Conservation (phyloP, 306 rosid species). For the Alnus glutinosa region DNA sequence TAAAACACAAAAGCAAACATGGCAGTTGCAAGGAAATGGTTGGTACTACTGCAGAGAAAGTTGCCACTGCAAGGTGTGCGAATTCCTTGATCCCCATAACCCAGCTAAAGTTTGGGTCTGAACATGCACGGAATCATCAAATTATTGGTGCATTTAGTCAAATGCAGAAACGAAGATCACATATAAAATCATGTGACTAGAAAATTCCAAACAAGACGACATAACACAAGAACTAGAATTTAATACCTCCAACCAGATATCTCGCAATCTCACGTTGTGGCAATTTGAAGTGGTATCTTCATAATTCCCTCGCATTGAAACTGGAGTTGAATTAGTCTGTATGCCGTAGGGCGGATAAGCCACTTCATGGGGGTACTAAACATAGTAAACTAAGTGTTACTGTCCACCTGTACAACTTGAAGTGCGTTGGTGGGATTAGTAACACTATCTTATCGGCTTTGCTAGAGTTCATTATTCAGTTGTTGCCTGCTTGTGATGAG, state of each 20-base stretch:
- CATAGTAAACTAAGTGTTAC: too few species aligned
- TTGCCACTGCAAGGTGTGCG: conserved; percentile 62
- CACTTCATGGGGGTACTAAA: too few species aligned
- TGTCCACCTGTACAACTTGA: too few species aligned
- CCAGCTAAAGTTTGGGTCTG: conserved; percentile 80
- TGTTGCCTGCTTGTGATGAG: too few species aligned
- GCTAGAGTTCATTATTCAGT: too few species aligned
- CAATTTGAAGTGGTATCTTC: conserved; percentile 93
- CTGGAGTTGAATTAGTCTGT: conserved; percentile 73
- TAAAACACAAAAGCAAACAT: conserved; percentile 93
- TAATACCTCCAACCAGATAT: conserved; percentile 71
- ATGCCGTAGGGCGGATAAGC: conserved; percentile 46
- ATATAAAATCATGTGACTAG: background rate
- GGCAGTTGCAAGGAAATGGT: conserved; percentile 74
- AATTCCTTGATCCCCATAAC: conserved; percentile 64
- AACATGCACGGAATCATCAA: conserved; percentile 23
- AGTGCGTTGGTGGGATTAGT: too few species aligned
- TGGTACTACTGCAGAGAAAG: conserved; percentile 58
- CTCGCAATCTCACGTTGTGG: conserved; percentile 87
- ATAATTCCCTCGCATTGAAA: conserved; percentile 41
- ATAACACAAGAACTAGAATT: background rate
- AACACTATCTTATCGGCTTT: too few species aligned
- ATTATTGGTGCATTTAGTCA: background rate
- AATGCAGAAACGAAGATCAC: background rate
- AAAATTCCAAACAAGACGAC: background rate